These are phyloP conservation scores for Firmiana major DNA, from an alignment of 345 rosid genomes.

Conservation along the genomic window DNA sequence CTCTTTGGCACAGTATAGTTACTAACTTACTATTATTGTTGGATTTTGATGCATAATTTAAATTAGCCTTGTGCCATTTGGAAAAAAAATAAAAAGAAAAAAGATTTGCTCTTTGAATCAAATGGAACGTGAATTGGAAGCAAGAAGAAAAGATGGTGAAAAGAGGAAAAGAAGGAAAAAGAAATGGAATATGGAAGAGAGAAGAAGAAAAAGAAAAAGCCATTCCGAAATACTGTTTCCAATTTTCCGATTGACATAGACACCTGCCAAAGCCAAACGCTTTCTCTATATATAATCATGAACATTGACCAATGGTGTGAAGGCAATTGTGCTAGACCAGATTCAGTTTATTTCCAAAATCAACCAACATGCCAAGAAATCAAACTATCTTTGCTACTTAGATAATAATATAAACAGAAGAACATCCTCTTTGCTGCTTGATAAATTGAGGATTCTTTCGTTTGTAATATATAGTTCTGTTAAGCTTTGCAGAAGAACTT, in stretches of 20 bases:
- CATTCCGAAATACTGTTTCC: conserved; percentile 16
- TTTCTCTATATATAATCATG: background rate
- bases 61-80: background rate
- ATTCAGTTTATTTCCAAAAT: background rate
- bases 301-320: background rate
- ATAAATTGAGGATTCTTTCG: background rate
- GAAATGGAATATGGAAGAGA: background rate
- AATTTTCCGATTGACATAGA: conserved; percentile 21
- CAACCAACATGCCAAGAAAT: background rate
- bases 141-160: conserved; percentile 15
- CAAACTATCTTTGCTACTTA: background rate
- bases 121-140: conserved; percentile 37
- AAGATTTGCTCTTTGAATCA: conserved; percentile 22
- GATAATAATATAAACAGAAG: background rate
- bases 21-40: background rate
- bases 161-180: conserved; percentile 12
- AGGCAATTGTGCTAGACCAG: background rate
- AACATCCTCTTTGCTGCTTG: background rate
- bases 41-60: background rate
- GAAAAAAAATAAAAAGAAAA: background rate
- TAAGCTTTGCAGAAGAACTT: background rate
- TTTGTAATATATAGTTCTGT: background rate
- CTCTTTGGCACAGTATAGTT: background rate
- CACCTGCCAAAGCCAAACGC: conserved; percentile 11
- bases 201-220: conserved; percentile 13